Conservation (phyloP, 176 grass and related monocot genomes). For the Triticum turgidum region DNA sequence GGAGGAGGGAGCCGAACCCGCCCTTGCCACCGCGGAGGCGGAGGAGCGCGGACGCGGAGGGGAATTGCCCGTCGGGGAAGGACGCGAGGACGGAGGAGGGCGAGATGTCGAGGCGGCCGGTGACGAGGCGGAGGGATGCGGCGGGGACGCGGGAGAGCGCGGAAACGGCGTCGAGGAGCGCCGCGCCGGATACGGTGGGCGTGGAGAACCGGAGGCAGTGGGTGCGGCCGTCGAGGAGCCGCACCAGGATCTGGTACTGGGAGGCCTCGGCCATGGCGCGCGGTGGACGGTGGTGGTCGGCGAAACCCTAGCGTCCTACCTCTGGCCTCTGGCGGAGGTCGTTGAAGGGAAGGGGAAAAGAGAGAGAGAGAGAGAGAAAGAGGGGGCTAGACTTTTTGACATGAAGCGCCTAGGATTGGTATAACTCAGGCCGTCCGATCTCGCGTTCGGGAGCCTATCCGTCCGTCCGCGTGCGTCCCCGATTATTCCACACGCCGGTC, state of each 20-base stretch:
- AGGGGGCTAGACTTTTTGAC: neutral
- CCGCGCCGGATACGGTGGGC: conserved; percentile 50
- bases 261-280: conserved; percentile 41
- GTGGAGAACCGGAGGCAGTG: conserved; percentile 62
- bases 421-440: neutral
- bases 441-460: neutral
- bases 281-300: neutral
- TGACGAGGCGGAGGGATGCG: conserved; percentile 49
- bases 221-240: conserved; percentile 74
- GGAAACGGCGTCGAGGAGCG: conserved; percentile 43
- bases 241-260: conserved; percentile 72
- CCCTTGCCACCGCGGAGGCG: conserved; percentile 92
- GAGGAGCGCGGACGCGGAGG: conserved; percentile 57
- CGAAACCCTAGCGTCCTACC: conserved; percentile 39
- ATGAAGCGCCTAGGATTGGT: neutral
- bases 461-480: neutral
- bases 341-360: neutral
- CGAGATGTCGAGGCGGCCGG: conserved; percentile 42
- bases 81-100: conserved; percentile 47
- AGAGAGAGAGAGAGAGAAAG: neutral
- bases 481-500: neutral
- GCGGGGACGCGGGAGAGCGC: conserved; percentile 41
- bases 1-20: conserved; percentile 89
- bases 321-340: conserved; percentile 32
- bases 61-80: conserved; percentile 39